These are phyloP conservation scores for Verticillium isaacii DNA, from an alignment of 2,329 filamentous ascomycete species.

Conservation along the genomic window DNA sequence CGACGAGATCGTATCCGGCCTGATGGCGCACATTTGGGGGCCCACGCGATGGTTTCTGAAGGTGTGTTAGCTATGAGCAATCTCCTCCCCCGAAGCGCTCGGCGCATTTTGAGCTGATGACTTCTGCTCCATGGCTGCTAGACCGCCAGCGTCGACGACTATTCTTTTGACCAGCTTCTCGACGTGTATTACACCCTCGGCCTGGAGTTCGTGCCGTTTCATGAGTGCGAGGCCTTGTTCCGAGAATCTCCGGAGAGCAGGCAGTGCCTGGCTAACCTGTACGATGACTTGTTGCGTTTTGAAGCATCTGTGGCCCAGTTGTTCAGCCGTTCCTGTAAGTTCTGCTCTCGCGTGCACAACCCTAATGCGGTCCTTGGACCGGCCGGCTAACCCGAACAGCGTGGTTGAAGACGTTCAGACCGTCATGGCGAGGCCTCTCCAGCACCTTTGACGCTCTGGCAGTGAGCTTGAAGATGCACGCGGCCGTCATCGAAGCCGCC, in stretches of 20 bases:
- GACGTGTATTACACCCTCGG: slow-evolving; percentile 10
- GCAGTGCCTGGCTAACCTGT: slow-evolving; percentile 4
- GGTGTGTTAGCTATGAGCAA: slow-evolving; percentile 4
- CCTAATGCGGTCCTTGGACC: background rate
- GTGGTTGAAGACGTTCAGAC: slow-evolving; percentile 1
- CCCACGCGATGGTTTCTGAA: slow-evolving; percentile 18
- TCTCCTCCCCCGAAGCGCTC: background rate
- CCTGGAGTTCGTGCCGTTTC: background rate
- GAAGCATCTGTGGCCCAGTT: slow-evolving; percentile 5
- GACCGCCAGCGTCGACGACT: slow-evolving; percentile 5
- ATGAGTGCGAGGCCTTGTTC: slow-evolving; percentile 1
- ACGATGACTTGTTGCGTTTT: slow-evolving; percentile 7
- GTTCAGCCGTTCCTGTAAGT: slow-evolving; percentile 6
- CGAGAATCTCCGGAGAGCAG: background rate
- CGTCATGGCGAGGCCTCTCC: background rate
- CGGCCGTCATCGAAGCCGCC: background rate
- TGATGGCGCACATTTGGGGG: slow-evolving; percentile 23
- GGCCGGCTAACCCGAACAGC: background rate
- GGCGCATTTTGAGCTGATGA: background rate
- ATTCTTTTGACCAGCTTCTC: slow-evolving; percentile 10
- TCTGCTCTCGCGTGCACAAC: too few species aligned
- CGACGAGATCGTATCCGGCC: slow-evolving; percentile 1
- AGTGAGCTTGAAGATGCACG: background rate
- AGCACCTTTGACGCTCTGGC: background rate
- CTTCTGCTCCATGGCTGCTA: background rate